These are phyloP conservation scores for Pseudocercospora ulei DNA, from an alignment of 2,329 filamentous ascomycete species.

Conservation along the genomic window DNA sequence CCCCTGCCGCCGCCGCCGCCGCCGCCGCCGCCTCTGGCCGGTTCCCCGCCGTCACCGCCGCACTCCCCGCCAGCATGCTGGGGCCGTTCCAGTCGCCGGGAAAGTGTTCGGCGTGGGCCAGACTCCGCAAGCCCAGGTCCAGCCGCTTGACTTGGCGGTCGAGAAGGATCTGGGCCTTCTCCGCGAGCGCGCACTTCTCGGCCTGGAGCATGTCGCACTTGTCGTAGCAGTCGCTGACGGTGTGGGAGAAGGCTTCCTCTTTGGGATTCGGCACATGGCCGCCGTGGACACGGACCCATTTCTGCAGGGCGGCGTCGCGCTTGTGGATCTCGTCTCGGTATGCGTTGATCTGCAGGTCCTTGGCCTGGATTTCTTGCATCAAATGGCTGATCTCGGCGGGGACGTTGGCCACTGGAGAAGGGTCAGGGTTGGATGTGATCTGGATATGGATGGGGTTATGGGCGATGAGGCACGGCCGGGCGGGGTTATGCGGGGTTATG, in stretches of 20 bases:
- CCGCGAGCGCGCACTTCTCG: constrained; percentile 62
- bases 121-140: constrained; percentile 52
- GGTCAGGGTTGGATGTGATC: constrained; percentile 1
- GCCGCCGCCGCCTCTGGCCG: constrained; percentile 23
- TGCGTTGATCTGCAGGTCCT: constrained; percentile 62
- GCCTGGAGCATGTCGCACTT: constrained; percentile 60
- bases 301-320: constrained; percentile 65
- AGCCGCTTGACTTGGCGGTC: constrained; percentile 56
- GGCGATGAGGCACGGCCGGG: no score
- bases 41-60: constrained; percentile 25
- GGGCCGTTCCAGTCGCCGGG: constrained; percentile 51
- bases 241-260: constrained; percentile 57
- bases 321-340: constrained; percentile 60
- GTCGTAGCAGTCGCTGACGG: constrained; percentile 58
- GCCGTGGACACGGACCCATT: constrained; percentile 68
- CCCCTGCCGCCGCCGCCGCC: constrained; percentile 42
- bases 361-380: constrained; percentile 72
- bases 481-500: no score
- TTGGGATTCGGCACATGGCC: constrained; percentile 65
- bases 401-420: constrained; percentile 56
- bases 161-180: constrained; percentile 54
- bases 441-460: no score
- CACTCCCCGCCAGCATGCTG: constrained; percentile 45
- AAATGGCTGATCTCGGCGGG: constrained; percentile 75
- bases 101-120: constrained; percentile 51